Conservation (phyloP, 83 land plant species). For the Isoetes engelmannii region DNA sequence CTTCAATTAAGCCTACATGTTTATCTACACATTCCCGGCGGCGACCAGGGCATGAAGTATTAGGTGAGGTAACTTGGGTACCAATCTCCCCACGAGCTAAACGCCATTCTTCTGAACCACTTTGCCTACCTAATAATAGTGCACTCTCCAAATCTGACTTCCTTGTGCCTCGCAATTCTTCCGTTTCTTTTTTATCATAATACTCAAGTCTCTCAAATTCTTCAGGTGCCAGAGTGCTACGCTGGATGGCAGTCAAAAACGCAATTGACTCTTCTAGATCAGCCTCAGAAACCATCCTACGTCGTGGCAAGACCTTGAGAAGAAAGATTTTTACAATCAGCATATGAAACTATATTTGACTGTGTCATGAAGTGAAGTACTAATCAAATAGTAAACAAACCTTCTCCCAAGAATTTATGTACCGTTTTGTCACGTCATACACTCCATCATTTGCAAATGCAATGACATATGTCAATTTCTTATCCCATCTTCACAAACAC, state of each 20-base stretch:
- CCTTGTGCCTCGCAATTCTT: slow-evolving; percentile 21
- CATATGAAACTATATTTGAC: neutral
- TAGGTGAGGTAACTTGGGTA: neutral
- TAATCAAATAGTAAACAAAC: slow-evolving; percentile 26
- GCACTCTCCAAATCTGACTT: neutral
- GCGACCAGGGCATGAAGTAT: slow-evolving; percentile 27
- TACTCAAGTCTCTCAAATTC: slow-evolving; percentile 30
- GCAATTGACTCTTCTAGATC: slow-evolving; percentile 36
- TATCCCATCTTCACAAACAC: slow-evolving; percentile 57
- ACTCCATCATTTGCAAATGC: slow-evolving; percentile 85
- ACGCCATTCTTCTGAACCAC: slow-evolving; percentile 86
- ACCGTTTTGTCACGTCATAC: slow-evolving; percentile 89
- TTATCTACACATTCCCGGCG: slow-evolving; percentile 63
- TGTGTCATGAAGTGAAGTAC: neutral
- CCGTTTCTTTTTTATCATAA: slow-evolving; percentile 51
- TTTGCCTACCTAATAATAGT: slow-evolving; percentile 73
- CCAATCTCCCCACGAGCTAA: slow-evolving; percentile 64
- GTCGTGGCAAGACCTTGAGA: slow-evolving; percentile 51
- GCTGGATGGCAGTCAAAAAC: slow-evolving; percentile 43
- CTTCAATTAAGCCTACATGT: slow-evolving; percentile 48
- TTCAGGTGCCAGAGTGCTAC: slow-evolving; percentile 33
- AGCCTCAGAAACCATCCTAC: slow-evolving; percentile 52
- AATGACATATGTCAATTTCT: slow-evolving; percentile 71
- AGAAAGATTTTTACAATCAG: slow-evolving; percentile 2
- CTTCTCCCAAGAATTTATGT: slow-evolving; percentile 86